Base-by-base conservation (phyloP, 73 alveolate genomes). In the Urostyla sp. region DNA sequence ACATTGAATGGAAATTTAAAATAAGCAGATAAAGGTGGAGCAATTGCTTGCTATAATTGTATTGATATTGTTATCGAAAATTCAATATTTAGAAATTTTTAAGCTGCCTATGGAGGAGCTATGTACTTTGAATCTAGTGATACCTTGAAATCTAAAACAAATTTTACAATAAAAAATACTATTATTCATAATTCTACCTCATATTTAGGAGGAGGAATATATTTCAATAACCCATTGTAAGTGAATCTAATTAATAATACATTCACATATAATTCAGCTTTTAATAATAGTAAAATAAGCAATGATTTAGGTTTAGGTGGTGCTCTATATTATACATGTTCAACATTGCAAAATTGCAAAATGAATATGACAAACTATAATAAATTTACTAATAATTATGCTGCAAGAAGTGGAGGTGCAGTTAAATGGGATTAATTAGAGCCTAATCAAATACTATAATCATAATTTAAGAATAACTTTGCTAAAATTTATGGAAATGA, bases 401-500 rank as follows among this genome's bases (percentile, higher is more conserved):
- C 61, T 30, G 86, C 55, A 0, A 20, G 5, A 43, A 34, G 49
- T 1, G 93, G 93, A 11, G 93, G 93, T 3, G 93, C 86, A 0
- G 66, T 85, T 34, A 37, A 48, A 11, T 85, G 93, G 93, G 36
- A 77, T n/a, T 80, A 37, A 30, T 4, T 84, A 36, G 89, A 75
- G 37, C 93, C 93, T 3, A 36, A n/a, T n/a, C n/a, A n/a, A n/a
- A n/a, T n/a, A n/a, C n/a, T n/a, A n/a, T n/a, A n/a, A n/a, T n/a
- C 43, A 23, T 32, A 35, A 28, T 49, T 67, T 6, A 48, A 24
- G 7, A 28, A 21, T 23, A 69, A 52, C 51, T 21, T 31, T 7
- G 90, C 35, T 0, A 61, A 6, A 7, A 5, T 60, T 27, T 60
- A 78, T 63, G 89, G 89, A 1, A 24, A 46, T 34, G 53, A 78